These are phyloP conservation scores for Pestalotiopsis sp. DNA, from an alignment of 2,329 filamentous ascomycete species.

Conservation along the genomic window DNA sequence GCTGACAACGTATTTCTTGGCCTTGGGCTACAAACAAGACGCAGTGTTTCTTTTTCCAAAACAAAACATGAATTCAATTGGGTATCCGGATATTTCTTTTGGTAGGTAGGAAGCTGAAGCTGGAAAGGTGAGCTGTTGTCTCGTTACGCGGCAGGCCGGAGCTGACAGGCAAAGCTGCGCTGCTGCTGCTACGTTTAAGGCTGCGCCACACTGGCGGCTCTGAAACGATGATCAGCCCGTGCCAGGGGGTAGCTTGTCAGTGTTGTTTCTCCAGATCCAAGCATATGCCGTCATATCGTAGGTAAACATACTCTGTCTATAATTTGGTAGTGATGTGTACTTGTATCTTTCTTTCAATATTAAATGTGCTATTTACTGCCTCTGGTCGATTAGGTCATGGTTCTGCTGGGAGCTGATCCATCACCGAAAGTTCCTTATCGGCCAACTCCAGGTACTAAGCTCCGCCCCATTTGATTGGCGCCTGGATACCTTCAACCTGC, in stretches of 20 bases:
- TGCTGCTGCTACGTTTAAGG: neutral
- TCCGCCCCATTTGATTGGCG: too few species aligned
- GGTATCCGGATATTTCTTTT: neutral
- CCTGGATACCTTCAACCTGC: too few species aligned
- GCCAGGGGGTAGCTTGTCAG: neutral
- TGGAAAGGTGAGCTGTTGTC: neutral
- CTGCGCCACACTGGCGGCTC: neutral
- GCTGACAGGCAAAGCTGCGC: neutral
- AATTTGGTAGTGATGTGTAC: too few species aligned
- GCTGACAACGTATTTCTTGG: neutral
- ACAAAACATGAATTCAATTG: conserved; percentile 9
- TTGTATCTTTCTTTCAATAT: too few species aligned
- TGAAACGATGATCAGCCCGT: neutral
- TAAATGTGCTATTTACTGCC: too few species aligned
- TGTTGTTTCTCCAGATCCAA: neutral
- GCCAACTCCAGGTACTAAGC: too few species aligned
- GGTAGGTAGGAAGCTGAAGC: neutral
- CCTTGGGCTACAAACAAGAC: neutral
- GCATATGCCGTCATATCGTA: neutral
- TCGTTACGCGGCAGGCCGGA: neutral
- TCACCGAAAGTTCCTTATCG: too few species aligned
- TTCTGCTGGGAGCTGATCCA: too few species aligned
- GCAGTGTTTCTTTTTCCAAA: neutral
- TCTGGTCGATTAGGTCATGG: too few species aligned
- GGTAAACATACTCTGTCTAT: too few species aligned